Percentiles rank a stretch among this genome's conserved stretches.
Evolutionary conservation across 129 eudicot genomes (phyloP).

Genomic region (Flaveria robusta): DNA sequence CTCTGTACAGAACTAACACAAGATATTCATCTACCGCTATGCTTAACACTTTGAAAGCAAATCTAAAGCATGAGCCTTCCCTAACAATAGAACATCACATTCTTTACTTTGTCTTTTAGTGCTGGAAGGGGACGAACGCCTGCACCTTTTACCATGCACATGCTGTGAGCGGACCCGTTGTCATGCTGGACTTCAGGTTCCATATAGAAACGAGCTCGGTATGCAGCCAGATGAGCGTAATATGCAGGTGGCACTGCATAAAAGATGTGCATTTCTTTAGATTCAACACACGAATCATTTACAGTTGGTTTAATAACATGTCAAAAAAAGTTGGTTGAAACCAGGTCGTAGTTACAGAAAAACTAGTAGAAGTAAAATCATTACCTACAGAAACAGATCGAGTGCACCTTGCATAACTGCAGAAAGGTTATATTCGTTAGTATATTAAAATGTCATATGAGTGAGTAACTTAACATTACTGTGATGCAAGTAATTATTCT

Average conservation of each 20-base stretch:
- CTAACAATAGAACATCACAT: slow-evolving; percentile 82
- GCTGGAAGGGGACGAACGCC: slow-evolving; percentile 73
- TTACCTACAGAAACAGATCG: slow-evolving; percentile 93
- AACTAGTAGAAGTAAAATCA: not conserved
- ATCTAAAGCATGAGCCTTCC: slow-evolving; percentile 5
- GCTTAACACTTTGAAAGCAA: slow-evolving; percentile 25
- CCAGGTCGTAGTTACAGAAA: too few relatives aligned
- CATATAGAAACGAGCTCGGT: slow-evolving; percentile 90
- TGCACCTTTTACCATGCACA: slow-evolving; percentile 39
- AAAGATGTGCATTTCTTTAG: not conserved
- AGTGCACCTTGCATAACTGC: slow-evolving; percentile 95
- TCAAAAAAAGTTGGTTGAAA: too few relatives aligned
- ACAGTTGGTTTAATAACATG: not conserved
- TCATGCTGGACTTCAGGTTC: slow-evolving; percentile 64
- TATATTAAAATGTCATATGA: slow-evolving; percentile 6
- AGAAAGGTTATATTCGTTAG: not conserved
- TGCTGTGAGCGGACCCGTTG: slow-evolving; percentile 38
- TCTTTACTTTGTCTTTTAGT: slow-evolving; percentile 72
- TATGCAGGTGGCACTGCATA: slow-evolving; percentile 93
- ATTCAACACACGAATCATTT: not conserved
- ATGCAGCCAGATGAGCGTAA: slow-evolving; percentile 96
- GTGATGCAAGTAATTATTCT: slow-evolving; percentile 22
- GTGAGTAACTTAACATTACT: not conserved
- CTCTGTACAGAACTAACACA: slow-evolving; percentile 38
- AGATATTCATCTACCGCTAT: slow-evolving; percentile 33